Evolutionary conservation across 176 grass and related monocot species (phyloP), one percentile per base, ranked within the genome.

Genomic region (Oryza brachyantha): DNA sequence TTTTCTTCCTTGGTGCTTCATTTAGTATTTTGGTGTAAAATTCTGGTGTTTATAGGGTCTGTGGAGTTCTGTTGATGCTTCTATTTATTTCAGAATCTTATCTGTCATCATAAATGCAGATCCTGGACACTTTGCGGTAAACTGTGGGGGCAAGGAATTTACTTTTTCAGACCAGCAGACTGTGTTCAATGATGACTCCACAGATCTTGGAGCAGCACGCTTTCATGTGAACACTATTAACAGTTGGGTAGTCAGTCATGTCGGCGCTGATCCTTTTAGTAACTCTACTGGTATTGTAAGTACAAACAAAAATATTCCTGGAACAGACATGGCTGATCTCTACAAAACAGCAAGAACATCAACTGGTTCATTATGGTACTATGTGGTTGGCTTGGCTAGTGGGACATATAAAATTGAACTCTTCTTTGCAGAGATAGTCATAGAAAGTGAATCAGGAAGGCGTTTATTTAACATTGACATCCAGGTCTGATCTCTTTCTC

Each of bases 341-440:
- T 90, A 87, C 65, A 21, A 29, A 79, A 87, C 81, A 25, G 91
- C 91, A 70, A 84, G 91, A 79, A 78, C 73, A 48, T 93, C 91
- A 81, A 72, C 55, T 48, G 32, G 73, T 36, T 35, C 68, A 12
- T 65, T 93, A 54, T 67, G 35, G 70, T 93, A 93, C 71, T 87
- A 84, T 84, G 25, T 45, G 7, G 54, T 81, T 46, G 84, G 84
- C 67, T 60, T 93, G 68, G 54, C 29, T 19, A 90, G 29, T 10
- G 84, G 84, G 13, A 78, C 26, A 7, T 87, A 90, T 57, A 82
- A 10, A 70, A 68, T 84, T 58, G 41, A 84, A 32, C 84, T 93
- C 64, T 72, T 84, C 50, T 93, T 93, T 14, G 84, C 91, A 10
- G 91, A 93, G 67, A 93, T 89, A 84, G 67, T 89, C n/a, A 89